These are phyloP conservation scores for Auricularia auricula-judae DNA, from an alignment of 768 basidiomycete species.

Conservation along the genomic window DNA sequence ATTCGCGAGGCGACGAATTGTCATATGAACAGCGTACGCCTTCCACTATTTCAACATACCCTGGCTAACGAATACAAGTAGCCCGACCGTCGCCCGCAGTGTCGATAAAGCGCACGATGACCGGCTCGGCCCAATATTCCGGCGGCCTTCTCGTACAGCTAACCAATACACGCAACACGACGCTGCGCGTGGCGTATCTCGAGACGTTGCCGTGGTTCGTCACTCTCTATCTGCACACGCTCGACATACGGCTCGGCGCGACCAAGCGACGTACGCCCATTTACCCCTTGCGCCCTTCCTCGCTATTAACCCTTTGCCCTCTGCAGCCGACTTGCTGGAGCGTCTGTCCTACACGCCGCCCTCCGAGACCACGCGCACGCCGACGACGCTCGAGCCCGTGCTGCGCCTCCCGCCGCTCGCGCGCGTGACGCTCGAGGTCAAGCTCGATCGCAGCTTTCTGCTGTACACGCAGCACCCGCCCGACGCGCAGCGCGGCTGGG, in stretches of 20 bases:
- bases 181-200: slow-evolving; percentile 53
- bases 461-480: slow-evolving; percentile 94
- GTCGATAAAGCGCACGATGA: slow-evolving; percentile 58
- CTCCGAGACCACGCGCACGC: slow-evolving; percentile 49
- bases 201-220: slow-evolving; percentile 94
- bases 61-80: background rate
- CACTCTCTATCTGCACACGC: slow-evolving; percentile 77
- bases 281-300: background rate
- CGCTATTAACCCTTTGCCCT: background rate
- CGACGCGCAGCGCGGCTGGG: slow-evolving; percentile 92
- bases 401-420: slow-evolving; percentile 60
- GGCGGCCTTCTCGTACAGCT: slow-evolving; percentile 63
- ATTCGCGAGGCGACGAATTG: too few relatives aligned
- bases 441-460: slow-evolving; percentile 74
- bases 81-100: background rate
- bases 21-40: too few relatives aligned
- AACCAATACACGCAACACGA: slow-evolving; percentile 40
- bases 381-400: slow-evolving; percentile 65
- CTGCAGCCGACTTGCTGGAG: slow-evolving; percentile 50
- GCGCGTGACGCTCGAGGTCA: slow-evolving; percentile 55
- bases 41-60: too few relatives aligned
- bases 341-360: slow-evolving; percentile 59
- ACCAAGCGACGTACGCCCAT: slow-evolving; percentile 29
- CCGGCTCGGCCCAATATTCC: slow-evolving; percentile 62
- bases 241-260: slow-evolving; percentile 41